Conservation (phyloP, 352 stramenopile species). For the Pythium myriotylum region DNA sequence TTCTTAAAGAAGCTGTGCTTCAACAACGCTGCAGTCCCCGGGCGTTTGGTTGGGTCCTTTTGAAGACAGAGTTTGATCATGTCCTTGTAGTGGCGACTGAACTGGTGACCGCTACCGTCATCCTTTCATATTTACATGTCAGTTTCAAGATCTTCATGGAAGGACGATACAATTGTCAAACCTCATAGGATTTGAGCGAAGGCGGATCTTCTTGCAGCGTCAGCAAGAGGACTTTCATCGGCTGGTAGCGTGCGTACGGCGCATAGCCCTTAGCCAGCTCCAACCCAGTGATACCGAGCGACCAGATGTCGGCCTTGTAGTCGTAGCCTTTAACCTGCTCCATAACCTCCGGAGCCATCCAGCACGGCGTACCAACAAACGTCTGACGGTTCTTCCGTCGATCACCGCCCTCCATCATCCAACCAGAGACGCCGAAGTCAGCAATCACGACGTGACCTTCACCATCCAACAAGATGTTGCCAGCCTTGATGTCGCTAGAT, state of each 20-base stretch:
- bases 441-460: conserved; percentile 96
- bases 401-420: conserved; percentile 96
- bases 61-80: conserved; percentile 89
- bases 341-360: conserved; percentile 95
- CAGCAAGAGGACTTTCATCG: conserved; percentile 98
- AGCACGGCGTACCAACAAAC: conserved; percentile 98
- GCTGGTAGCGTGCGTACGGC: conserved; percentile 97
- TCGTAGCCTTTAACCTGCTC: conserved; percentile 90
- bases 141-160: no score
- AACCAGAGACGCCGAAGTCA: conserved; percentile 99
- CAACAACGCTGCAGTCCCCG: conserved; percentile 75
- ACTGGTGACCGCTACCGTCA: conserved; percentile 81
- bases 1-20: conserved; percentile 93
- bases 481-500: conserved; percentile 96
- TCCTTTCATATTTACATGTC: no score
- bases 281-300: conserved; percentile 98
- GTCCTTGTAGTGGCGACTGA: conserved; percentile 87
- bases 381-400: conserved; percentile 95
- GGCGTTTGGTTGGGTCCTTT: conserved; percentile 86
- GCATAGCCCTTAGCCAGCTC: conserved; percentile 99
- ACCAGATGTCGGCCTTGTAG: conserved; percentile 99
- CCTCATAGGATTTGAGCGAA: conserved; percentile 88
- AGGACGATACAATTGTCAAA: no score
- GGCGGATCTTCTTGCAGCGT: conserved; percentile 97
- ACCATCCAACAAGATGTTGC: conserved; percentile 96